Conservation (phyloP, 108 stramenopile genomes). For the Skeletonema marinoi region DNA sequence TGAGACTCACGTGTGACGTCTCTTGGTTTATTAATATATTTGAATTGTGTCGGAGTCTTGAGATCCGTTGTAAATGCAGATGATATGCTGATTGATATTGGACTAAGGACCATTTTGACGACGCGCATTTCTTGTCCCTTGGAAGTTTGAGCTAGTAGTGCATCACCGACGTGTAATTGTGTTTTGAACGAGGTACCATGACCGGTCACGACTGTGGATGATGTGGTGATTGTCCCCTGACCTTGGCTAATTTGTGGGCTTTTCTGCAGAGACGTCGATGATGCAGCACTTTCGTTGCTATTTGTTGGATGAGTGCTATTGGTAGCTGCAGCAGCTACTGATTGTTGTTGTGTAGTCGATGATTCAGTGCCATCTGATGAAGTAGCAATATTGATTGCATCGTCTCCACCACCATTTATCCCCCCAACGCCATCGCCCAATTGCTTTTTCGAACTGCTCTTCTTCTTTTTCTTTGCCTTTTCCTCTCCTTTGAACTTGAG, state of each 20-base stretch:
- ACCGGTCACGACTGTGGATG: constrained; percentile 78
- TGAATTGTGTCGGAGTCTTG: constrained; percentile 56
- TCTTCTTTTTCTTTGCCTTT: constrained; percentile 66
- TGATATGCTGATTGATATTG: constrained; percentile 61
- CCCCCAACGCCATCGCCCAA: not conserved
- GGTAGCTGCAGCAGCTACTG: not conserved
- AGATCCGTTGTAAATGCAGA: constrained; percentile 62
- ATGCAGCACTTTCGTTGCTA: not conserved
- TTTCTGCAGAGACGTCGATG: not conserved
- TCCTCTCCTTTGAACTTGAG: constrained; percentile 83
- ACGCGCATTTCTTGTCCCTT: constrained; percentile 72
- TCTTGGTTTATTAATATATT: constrained; percentile 70
- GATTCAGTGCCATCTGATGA: not conserved
- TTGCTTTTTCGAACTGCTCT: constrained; percentile 41
- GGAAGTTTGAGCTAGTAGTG: constrained; percentile 43
- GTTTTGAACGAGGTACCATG: constrained; percentile 63
- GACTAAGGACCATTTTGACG: constrained; percentile 79
- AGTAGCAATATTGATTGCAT: not conserved
- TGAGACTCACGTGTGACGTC: constrained; percentile 45
- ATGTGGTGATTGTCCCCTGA: constrained; percentile 72
- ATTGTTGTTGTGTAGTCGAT: not conserved
- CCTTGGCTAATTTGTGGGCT: constrained; percentile 55
- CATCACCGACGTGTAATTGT: constrained; percentile 71
- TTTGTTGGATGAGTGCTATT: not conserved
- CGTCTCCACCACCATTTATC: not conserved